Conservation (phyloP, 75 land plant species). For the Pinus taeda region DNA sequence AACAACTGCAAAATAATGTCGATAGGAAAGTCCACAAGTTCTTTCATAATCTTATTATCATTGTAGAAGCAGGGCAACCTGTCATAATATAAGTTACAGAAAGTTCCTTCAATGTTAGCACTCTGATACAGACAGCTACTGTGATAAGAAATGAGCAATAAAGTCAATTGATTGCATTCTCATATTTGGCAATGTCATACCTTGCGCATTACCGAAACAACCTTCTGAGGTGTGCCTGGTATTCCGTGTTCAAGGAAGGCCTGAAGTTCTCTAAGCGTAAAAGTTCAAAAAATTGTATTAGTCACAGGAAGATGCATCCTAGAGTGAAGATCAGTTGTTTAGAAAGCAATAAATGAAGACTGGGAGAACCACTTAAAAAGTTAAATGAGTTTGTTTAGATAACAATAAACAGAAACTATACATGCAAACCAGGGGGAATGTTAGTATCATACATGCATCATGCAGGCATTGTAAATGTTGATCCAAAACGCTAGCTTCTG, state of each 20-base stretch:
- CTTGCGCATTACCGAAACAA: constrained; percentile 72
- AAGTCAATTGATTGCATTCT: neutral
- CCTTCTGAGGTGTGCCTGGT: constrained; percentile 60
- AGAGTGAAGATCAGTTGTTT: neutral
- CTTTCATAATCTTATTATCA: neutral
- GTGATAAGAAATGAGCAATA: neutral
- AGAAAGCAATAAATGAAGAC: neutral
- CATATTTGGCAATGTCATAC: constrained; percentile 22
- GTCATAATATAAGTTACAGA: neutral
- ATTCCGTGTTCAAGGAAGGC: constrained; percentile 86
- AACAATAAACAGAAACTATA: neutral
- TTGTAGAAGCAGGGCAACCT: neutral
- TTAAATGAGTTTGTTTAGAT: neutral
- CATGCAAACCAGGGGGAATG: neutral
- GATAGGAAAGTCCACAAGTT: neutral
- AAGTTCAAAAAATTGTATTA: neutral
- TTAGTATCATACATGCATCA: constrained; percentile 71
- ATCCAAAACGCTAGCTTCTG: constrained; percentile 96
- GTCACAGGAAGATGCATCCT: constrained; percentile 7
- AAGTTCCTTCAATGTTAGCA: neutral
- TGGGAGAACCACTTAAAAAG: too few relatives aligned
- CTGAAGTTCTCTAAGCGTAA: constrained; percentile 25
- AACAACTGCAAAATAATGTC: neutral
- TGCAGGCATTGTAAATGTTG: constrained; percentile 80
- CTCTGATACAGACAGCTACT: neutral